Base-by-base conservation (phyloP, 192 early-diverging fungal genomes). In the Gigaspora rosea region DNA sequence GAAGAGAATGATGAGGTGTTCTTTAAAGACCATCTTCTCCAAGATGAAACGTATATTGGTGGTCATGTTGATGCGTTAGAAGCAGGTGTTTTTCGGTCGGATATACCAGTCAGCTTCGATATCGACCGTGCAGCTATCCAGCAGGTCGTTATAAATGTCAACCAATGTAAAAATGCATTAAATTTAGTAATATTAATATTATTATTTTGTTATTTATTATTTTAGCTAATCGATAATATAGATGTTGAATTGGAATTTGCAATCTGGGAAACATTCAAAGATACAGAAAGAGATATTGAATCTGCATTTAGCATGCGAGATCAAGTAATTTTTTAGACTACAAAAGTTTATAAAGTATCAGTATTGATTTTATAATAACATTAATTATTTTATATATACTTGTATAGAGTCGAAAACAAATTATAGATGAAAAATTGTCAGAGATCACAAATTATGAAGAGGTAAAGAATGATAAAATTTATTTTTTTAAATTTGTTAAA, bases 61-160 rank as follows among this genome's bases (percentile, higher is more conserved):
- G 94, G 98, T 0, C 98, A 99, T 81, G 98, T 99, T 11, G 98
- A 99, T 85, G 98, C 98, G 1, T 85, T 99, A n/a, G 94, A 98
- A 80, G 98, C 98, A 0, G 98, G 98, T 36, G 96, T 99, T 8
- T 99, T 97, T 78, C 85, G 98, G 73, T 93, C 90, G 77, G 98
- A 99, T 83, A 89, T 99, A 12, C 89, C 94, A 18, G 93, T 90
- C 63, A 88, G 94, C 69, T 99, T 98, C 71, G 83, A 88, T 27
- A 80, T 98, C 6, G 92, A 85, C 16, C 91, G 94, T 0, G 86
- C 85, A 56, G 95, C 90, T 6, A 90, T 93, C 7, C 91, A 96
- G 78, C 78, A 89, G 80, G 88, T 91, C 65, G 50, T 59, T 54
- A 13, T 4, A 13, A n/a, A 5, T 15, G 12, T 56, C 13, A n/a